Percentiles rank a stretch among this genome's conserved stretches.
phyloP scores from a whole-genome alignment of 1,139 yeast species.

The Debaryomyces sp. region DNA sequence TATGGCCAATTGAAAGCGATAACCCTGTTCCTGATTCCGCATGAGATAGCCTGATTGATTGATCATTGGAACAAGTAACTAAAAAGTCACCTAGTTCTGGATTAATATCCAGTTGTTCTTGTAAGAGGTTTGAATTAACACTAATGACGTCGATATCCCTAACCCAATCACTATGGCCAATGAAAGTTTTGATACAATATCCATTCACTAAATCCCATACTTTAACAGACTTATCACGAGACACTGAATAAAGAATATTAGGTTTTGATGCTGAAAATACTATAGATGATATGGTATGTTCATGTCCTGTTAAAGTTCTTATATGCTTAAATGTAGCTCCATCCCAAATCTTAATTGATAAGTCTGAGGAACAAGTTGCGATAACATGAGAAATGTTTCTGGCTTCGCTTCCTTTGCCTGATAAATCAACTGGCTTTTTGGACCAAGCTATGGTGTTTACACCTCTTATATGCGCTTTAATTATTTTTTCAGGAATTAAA shows the following conservation, averaged over 20 bases:
- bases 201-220: slow-evolving; percentile 81
- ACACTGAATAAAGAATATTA: slow-evolving; percentile 60
- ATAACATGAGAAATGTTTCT: slow-evolving; percentile 24
- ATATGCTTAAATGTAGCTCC: slow-evolving; percentile 54
- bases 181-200: slow-evolving; percentile 63
- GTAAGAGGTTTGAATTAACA: slow-evolving; percentile 18
- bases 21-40: slow-evolving; percentile 70
- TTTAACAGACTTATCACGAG: slow-evolving; percentile 74
- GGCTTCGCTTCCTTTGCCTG: slow-evolving; percentile 13
- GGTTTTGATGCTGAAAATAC: slow-evolving; percentile 49
- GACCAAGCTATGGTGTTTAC: slow-evolving; percentile 67
- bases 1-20: slow-evolving; percentile 72
- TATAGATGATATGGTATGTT: slow-evolving; percentile 77
- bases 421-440: slow-evolving; percentile 31
- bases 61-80: slow-evolving; percentile 82
- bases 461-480: slow-evolving; percentile 77
- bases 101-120: slow-evolving; percentile 7
- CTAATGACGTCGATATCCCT: slow-evolving; percentile 55
- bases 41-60: slow-evolving; percentile 66
- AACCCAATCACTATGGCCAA: slow-evolving; percentile 92
- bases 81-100: slow-evolving; percentile 53
- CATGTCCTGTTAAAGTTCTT: slow-evolving; percentile 83
- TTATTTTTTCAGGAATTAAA: slow-evolving; percentile 65
- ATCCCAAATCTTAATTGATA: slow-evolving; percentile 74
- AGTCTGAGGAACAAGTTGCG: slow-evolving; percentile 75